Percentiles rank a stretch among this genome's conserved stretches.
These are phyloP conservation scores for Arxiozyma heterogenica DNA, from an alignment of 1,139 yeast genomes.

Conservation along the genomic window DNA sequence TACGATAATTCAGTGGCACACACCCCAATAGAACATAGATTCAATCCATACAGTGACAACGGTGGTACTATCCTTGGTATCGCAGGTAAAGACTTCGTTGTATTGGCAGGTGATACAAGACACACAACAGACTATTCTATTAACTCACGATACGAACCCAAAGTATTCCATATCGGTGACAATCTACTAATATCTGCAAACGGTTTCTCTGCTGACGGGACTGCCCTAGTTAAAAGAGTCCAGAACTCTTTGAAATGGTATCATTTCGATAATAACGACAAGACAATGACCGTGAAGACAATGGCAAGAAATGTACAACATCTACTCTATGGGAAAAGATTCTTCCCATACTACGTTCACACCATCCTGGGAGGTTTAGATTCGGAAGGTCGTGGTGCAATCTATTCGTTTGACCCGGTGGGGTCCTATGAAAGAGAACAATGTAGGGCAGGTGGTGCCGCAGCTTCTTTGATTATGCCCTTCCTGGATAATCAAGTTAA, in stretches of 20 bases:
- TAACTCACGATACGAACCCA: slow-evolving; percentile 87
- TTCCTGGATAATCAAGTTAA: slow-evolving; percentile 95
- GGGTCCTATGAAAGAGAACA: slow-evolving; percentile 97
- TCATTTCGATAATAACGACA: slow-evolving; percentile 72
- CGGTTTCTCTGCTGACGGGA: slow-evolving; percentile 95
- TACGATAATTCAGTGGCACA: slow-evolving; percentile 42
- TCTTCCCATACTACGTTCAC: slow-evolving; percentile 94
- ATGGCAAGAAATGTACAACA: slow-evolving; percentile 93
- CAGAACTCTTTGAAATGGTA: slow-evolving; percentile 83
- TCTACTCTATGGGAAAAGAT: slow-evolving; percentile 80
- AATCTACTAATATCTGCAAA: slow-evolving; percentile 81
- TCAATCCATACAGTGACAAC: slow-evolving; percentile 92
- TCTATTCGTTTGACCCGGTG: slow-evolving; percentile 93
- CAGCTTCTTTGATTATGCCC: slow-evolving; percentile 93
- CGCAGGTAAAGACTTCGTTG: slow-evolving; percentile 96
- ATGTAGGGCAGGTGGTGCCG: slow-evolving; percentile 97
- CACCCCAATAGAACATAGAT: slow-evolving; percentile 81
- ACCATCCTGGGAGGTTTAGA: slow-evolving; percentile 93
- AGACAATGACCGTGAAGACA: slow-evolving; percentile 55
- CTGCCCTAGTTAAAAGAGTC: slow-evolving; percentile 70
- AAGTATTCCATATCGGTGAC: slow-evolving; percentile 85
- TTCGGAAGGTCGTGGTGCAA: slow-evolving; percentile 90
- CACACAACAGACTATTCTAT: slow-evolving; percentile 91
- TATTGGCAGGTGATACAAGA: slow-evolving; percentile 96
- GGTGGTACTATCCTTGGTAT: slow-evolving; percentile 97